Evolutionary conservation across 192 early-diverging fungal species (phyloP), one percentile per base, ranked within the genome.

Genomic region (Coemansia sp.): DNA sequence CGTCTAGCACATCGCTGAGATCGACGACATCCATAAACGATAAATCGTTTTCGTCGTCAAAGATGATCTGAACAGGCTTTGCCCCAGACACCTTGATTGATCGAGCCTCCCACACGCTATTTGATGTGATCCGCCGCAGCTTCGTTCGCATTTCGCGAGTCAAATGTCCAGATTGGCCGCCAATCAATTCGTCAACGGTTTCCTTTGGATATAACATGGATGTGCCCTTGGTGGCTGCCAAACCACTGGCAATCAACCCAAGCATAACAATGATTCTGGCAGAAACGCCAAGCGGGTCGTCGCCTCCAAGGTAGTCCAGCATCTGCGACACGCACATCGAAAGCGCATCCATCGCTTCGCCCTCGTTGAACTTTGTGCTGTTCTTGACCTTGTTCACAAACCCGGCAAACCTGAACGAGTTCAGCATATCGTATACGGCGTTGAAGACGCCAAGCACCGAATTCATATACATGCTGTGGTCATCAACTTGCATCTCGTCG

Each of bases 371-470:
- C 14, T 38, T 41, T 5, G 23, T 55, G 47, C 62, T 65, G 38
- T 41, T 50, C 55, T 72, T 72, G 42, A 54, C 69, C 55, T 64
- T 59, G 25, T 54, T 68, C 20, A 78, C 75, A 62, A 68, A 70
- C 40, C 57, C 57, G 22, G 62, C 59, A 64, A 71, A 78, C 44
- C 72, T 69, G 50, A 67, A 34, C 40, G 75, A 67, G 38, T 72
- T 79, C 1, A 79, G 75, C 75, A 79, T 79, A 37, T 56, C 44
- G 47, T 72, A 79, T 19, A 79, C 70, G 2, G 70, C 63, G 33
- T 59, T 53, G 31, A 79, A 79, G 22, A 79, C 70, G 11, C 17
- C 50, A n/a, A 48, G 37, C 14, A 79, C 63, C 11, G 62, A 61
- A 2, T 29, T 37, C 41, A 38, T 48, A 59, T 72, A 79, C 4